Conservation (phyloP, 306 rosid genomes). For the Abrus pulchellus region DNA sequence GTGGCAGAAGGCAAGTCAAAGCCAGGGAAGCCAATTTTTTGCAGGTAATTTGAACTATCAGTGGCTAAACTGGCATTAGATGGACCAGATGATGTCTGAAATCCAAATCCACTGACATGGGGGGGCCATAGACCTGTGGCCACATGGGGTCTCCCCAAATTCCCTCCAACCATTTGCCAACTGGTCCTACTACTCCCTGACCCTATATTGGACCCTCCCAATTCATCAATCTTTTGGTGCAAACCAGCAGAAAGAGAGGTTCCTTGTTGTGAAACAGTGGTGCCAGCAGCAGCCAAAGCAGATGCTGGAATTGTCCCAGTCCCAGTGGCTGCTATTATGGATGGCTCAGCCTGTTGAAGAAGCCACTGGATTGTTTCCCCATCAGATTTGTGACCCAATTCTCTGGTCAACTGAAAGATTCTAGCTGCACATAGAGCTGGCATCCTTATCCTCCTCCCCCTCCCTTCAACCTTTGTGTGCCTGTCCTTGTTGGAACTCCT, state of each 20-base stretch:
- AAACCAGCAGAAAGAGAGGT: constrained; percentile 74
- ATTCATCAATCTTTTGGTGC: constrained; percentile 72
- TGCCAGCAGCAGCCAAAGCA: constrained; percentile 76
- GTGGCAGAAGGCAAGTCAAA: constrained; percentile 73
- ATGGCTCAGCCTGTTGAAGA: constrained; percentile 89
- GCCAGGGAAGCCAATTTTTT: constrained; percentile 82
- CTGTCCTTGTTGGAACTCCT: constrained; percentile 92
- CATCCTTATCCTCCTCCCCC: constrained; percentile 97
- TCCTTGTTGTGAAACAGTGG: constrained; percentile 71
- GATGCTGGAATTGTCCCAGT: constrained; percentile 95
- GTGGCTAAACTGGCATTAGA: constrained; percentile 58
- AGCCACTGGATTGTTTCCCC: constrained; percentile 99
- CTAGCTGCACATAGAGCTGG: constrained; percentile 96
- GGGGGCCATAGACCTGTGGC: constrained; percentile 82
- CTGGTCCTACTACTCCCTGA: constrained; percentile 81
- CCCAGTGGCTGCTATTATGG: constrained; percentile 90
- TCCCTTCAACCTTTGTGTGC: constrained; percentile 95
- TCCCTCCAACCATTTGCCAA: constrained; percentile 80
- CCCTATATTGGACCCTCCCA: constrained; percentile 71
- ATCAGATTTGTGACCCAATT: constrained; percentile 97
- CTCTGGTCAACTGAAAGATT: constrained; percentile 90
- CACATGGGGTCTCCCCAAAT: constrained; percentile 85
- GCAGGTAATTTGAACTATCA: constrained; percentile 79
- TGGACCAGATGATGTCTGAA: constrained; percentile 74
- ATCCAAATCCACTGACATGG: constrained; percentile 74